Base-by-base conservation (phyloP, 805 yeast genomes). In the Vanderwaltozyma polyspora region DNA sequence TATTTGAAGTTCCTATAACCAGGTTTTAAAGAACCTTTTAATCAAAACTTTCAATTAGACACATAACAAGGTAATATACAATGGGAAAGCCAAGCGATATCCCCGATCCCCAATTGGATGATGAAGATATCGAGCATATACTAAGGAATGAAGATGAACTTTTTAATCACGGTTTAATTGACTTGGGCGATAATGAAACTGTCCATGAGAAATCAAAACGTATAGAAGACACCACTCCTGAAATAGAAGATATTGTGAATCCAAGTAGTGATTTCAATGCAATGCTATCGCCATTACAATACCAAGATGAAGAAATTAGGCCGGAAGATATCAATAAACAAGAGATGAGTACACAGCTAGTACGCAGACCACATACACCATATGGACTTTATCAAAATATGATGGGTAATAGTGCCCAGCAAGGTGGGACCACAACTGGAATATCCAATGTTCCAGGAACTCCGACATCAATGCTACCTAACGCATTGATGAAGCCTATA, bases 181-280 rank as follows among this genome's bases (percentile, higher is more conserved):
- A 11, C 14, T n/a, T 25, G 27, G 19, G n/a, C n/a, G n/a, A n/a
- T n/a, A n/a, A n/a, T n/a, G n/a, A n/a, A n/a, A n/a, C n/a, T n/a
- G n/a, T n/a, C n/a, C 14, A 25, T 19, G 38, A 35, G 27, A 14
- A 24, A n/a, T n/a, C n/a, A n/a, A n/a, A n/a, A n/a, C n/a, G n/a
- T n/a, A n/a, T n/a, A n/a, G n/a, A n/a, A n/a, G n/a, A n/a, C n/a
- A n/a, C n/a, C n/a, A n/a, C n/a, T n/a, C 37, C 43, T 18, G 46
- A 42, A 12, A 48, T 51, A 15, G 58, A 52, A 38, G 56, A 51
- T 34, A 52, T 52, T 21, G 44, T 50, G 3, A 52, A 52, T 32
- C 58, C 58, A 24, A 44, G 51, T 9, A 37, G 43, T 29, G 49
- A 44, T 18, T 43, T 44, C 10, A 35, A 36, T 19, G 28, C 29